Evolutionary conservation across 768 basidiomycete species (phyloP).

Genomic region (Kwoniella pini): DNA sequence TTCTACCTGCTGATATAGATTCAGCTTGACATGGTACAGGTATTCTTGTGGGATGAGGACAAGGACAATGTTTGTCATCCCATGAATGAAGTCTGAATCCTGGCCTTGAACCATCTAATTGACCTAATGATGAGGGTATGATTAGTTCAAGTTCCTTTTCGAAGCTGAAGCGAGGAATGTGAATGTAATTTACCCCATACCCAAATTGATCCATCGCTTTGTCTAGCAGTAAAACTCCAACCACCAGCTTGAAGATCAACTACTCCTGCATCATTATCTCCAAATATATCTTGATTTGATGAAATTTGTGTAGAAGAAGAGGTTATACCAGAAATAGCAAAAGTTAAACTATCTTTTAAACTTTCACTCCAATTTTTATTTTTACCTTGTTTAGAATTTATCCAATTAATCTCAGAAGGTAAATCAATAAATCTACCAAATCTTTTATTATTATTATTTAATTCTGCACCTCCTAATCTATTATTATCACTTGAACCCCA

Average conservation of each 20-base stretch:
- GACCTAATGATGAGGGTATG: slow-evolving; percentile 19
- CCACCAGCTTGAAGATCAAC: slow-evolving; percentile 50
- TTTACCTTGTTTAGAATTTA: neutral
- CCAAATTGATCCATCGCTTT: slow-evolving; percentile 44
- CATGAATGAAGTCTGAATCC: slow-evolving; percentile 25
- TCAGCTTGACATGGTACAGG: slow-evolving; percentile 41
- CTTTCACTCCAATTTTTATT: slow-evolving; percentile 13
- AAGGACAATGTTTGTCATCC: slow-evolving; percentile 32
- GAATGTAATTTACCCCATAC: slow-evolving; percentile 44
- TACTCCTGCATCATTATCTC: slow-evolving; percentile 16
- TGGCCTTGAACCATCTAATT: slow-evolving; percentile 34
- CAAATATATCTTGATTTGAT: slow-evolving; percentile 2
- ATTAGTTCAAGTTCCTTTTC: no score
- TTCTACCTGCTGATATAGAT: slow-evolving; percentile 33
- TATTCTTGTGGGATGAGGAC: slow-evolving; percentile 36
- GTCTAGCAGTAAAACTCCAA: slow-evolving; percentile 47
- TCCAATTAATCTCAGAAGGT: slow-evolving; percentile 32
- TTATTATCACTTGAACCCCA: slow-evolving; percentile 45
- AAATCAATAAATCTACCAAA: slow-evolving; percentile 22
- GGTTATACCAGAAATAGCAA: neutral
- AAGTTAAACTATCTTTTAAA: slow-evolving; percentile 19
- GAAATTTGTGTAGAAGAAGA: neutral
- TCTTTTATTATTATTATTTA: slow-evolving; percentile 4
- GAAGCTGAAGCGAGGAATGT: no score
- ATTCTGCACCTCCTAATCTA: slow-evolving; percentile 3